These are phyloP conservation scores for Teratosphaeria viscida DNA, from an alignment of 2,329 filamentous ascomycete genomes.

Conservation along the genomic window DNA sequence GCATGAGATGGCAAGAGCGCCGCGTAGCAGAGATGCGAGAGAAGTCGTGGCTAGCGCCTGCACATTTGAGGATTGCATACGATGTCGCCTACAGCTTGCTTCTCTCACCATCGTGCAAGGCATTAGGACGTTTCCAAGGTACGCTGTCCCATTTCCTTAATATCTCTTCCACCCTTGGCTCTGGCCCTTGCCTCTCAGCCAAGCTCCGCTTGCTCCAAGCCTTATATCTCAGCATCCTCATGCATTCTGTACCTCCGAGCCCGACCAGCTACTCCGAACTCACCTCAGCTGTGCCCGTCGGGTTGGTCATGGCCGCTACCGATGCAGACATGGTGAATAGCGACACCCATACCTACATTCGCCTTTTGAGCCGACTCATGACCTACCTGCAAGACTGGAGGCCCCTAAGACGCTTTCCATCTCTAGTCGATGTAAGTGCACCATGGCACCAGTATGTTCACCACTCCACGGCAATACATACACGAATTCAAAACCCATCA, in stretches of 20 bases:
- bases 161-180: not conserved
- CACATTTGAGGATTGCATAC: not conserved
- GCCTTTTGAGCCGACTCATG: not conserved
- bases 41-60: not conserved
- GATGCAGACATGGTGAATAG: constrained; percentile 24
- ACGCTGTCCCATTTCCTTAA: not conserved
- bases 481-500: too few relatives aligned
- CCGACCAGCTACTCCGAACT: not conserved
- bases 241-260: not conserved
- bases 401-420: too few relatives aligned
- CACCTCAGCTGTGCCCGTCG: not conserved
- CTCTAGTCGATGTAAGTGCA: too few relatives aligned
- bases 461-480: too few relatives aligned
- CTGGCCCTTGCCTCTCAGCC: not conserved
- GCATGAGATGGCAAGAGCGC: not conserved
- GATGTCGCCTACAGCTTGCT: not conserved
- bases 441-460: too few relatives aligned
- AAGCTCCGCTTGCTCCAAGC: not conserved
- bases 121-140: not conserved
- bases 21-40: not conserved
- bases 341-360: too few relatives aligned
- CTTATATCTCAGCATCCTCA: not conserved
- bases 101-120: not conserved
- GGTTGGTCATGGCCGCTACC: constrained; percentile 43
- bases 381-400: too few relatives aligned